Percentiles rank a stretch among this genome's conserved stretches.
Conservation (phyloP, 257 asterid species). For the Gentiana straminea region DNA sequence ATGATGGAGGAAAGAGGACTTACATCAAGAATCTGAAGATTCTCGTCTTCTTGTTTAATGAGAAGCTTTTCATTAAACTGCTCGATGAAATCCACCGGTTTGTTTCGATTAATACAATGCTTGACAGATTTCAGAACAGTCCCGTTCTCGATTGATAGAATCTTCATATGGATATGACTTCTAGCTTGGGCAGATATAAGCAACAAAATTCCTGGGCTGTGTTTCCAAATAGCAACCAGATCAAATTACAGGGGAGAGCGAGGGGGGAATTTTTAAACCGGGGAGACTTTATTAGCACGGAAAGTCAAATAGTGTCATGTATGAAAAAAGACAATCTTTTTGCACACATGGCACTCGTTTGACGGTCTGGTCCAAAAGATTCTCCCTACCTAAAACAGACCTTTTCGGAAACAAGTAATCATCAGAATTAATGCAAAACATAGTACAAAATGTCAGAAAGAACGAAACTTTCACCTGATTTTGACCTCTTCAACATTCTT, state of each 20-base stretch:
- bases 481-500: constrained; percentile 68
- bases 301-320: too few species aligned
- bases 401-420: too few species aligned
- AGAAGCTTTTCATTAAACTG: constrained; percentile 97
- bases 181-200: constrained; percentile 57
- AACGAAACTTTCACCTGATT: constrained; percentile 26
- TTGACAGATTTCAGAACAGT: constrained; percentile 82
- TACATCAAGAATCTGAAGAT: constrained; percentile 94
- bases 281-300: too few species aligned
- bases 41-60: constrained; percentile 96
- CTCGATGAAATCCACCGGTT: constrained; percentile 94
- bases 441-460: not conserved
- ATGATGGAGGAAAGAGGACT: constrained; percentile 14
- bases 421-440: not conserved
- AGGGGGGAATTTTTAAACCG: too few species aligned
- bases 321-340: too few species aligned
- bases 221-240: constrained; percentile 5
- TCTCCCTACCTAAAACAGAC: too few species aligned
- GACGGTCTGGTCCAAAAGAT: not conserved
- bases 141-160: constrained; percentile 94
- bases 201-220: constrained; percentile 96
- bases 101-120: constrained; percentile 83
- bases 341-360: not conserved
- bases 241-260: not conserved
- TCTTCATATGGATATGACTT: constrained; percentile 77